These are phyloP conservation scores for Inonotus obliquus DNA, from an alignment of 1,284 basidiomycete species.

Conservation along the genomic window DNA sequence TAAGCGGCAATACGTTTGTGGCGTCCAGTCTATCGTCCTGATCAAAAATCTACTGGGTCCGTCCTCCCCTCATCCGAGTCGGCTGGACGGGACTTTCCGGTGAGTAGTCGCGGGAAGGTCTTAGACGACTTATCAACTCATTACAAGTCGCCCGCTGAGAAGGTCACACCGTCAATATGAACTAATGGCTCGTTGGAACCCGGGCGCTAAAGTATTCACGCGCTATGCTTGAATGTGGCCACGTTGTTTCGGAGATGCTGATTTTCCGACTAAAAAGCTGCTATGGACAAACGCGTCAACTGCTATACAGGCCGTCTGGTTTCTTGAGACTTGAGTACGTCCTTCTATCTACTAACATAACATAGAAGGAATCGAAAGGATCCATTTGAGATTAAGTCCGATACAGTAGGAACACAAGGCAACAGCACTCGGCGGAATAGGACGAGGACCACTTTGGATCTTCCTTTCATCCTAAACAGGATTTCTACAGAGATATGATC, in stretches of 20 bases:
- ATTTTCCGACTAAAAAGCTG: neutral
- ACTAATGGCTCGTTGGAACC: neutral
- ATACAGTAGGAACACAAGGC: too few relatives aligned
- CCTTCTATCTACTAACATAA: too few relatives aligned
- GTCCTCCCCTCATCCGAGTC: too few relatives aligned
- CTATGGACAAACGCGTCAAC: neutral
- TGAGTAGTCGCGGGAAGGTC: neutral
- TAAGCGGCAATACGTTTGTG: constrained; percentile 1
- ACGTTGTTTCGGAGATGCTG: neutral
- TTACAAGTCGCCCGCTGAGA: neutral
- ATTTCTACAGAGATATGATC: neutral
- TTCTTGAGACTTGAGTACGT: neutral
- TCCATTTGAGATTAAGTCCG: too few relatives aligned
- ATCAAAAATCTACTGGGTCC: neutral
- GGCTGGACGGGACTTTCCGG: neutral
- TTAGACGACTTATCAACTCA: neutral
- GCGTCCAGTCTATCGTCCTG: neutral
- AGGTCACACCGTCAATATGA: neutral
- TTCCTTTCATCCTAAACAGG: neutral
- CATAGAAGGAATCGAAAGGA: too few relatives aligned
- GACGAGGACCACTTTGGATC: neutral
- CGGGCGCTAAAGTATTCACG: too few relatives aligned
- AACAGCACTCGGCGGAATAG: too few relatives aligned
- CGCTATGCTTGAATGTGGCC: neutral
- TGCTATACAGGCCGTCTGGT: neutral